A percentile compares a stretch with the other conserved stretches of the same genome.
Evolutionary conservation across 176 grass and related monocot genomes (phyloP).

Genomic region (Tillandsia leiboldiana): DNA sequence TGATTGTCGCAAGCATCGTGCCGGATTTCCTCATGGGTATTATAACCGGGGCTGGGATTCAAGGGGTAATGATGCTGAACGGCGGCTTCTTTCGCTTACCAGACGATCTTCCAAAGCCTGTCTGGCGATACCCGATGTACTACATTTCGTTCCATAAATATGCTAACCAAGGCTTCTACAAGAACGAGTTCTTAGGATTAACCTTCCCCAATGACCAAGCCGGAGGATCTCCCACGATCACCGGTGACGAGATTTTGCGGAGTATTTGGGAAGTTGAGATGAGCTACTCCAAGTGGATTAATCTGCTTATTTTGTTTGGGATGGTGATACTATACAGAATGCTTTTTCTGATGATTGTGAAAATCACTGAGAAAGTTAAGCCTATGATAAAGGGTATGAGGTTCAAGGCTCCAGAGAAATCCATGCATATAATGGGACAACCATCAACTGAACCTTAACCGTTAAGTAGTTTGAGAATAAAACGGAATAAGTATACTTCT

Average conservation of each 20-base stretch:
- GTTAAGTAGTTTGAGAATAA: neutral
- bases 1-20: constrained; percentile 72
- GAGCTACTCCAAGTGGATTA: constrained; percentile 72
- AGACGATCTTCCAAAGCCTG: constrained; percentile 44
- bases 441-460: neutral
- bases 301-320: constrained; percentile 46
- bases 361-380: constrained; percentile 58
- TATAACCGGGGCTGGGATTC: constrained; percentile 79
- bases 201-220: constrained; percentile 51
- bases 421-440: constrained; percentile 11
- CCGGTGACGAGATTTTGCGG: constrained; percentile 45
- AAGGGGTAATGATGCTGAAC: constrained; percentile 87
- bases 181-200: constrained; percentile 78
- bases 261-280: constrained; percentile 62
- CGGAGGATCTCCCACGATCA: constrained; percentile 25
- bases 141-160: constrained; percentile 86
- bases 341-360: constrained; percentile 55
- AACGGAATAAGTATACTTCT: neutral
- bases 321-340: constrained; percentile 67
- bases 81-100: constrained; percentile 84
- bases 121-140: constrained; percentile 85
- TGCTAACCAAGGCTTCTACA: constrained; percentile 71
- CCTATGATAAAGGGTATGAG: constrained; percentile 44
- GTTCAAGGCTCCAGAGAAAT: constrained; percentile 22
- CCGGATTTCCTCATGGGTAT: constrained; percentile 96